phyloP scores from a whole-genome alignment of 768 basidiomycete species.

The Lactarius psammicola region DNA sequence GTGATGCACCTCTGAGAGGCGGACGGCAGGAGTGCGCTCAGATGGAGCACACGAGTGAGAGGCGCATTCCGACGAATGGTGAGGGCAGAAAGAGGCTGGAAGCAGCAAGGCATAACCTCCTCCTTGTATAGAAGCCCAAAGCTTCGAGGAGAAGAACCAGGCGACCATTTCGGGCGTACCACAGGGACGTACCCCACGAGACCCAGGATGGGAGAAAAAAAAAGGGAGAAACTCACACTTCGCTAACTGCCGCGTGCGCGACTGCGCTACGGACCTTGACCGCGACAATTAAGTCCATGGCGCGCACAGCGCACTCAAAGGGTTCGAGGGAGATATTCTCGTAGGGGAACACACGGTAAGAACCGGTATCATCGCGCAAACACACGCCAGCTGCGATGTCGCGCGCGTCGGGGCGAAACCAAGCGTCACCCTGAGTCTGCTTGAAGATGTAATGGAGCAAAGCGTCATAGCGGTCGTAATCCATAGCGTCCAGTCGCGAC shows the following conservation, averaged over 20 bases:
- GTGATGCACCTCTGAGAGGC: background rate
- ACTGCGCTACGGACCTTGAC: conserved; percentile 52
- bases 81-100: background rate
- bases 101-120: background rate
- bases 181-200: background rate
- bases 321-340: conserved; percentile 51
- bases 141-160: background rate
- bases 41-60: background rate
- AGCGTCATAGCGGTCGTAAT: conserved; percentile 45
- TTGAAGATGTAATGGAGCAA: conserved; percentile 46
- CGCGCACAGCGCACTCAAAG: conserved; percentile 52
- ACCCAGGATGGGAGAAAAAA: background rate
- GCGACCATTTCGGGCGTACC: background rate
- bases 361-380: conserved; percentile 47
- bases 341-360: conserved; percentile 56
- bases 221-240: conserved; percentile 37
- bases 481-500: conserved; percentile 32
- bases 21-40: background rate
- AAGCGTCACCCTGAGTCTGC: conserved; percentile 51
- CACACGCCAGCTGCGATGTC: conserved; percentile 48
- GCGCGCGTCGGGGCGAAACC: conserved; percentile 53
- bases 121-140: too few relatives aligned
- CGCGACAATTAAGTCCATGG: conserved; percentile 54
- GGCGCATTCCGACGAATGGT: background rate
- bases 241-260: conserved; percentile 51